A percentile compares a stretch with the other conserved stretches of the same genome.
phyloP scores from a whole-genome alignment of 345 rosid genomes.

The Rubroshorea leprosula region DNA sequence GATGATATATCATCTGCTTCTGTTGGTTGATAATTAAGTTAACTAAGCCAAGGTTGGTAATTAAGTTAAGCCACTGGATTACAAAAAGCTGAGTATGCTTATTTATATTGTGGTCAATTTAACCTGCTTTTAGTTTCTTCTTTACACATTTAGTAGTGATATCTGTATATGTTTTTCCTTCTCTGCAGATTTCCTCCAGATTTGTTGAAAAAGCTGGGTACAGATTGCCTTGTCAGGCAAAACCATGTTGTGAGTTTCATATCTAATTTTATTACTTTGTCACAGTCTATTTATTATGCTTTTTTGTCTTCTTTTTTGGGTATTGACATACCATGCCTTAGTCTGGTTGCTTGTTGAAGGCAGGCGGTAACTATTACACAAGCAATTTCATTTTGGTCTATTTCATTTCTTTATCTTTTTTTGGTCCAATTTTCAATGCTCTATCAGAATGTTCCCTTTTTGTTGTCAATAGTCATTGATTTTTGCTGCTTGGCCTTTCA shows the following conservation, averaged over 20 bases:
- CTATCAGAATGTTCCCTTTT: not conserved
- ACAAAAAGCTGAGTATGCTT: not conserved
- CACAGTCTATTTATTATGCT: not conserved
- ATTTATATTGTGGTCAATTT: not conserved
- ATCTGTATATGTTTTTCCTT: not conserved
- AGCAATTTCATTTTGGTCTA: not conserved
- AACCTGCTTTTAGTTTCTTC: not conserved
- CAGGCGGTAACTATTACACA: not conserved
- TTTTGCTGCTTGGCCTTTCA: no score
- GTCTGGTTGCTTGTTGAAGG: not conserved
- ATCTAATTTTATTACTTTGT: not conserved
- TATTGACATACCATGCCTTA: not conserved
- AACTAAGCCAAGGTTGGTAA: no score
- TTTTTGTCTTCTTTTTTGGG: conserved; percentile 1
- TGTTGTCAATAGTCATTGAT: no score
- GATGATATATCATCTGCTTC: no score
- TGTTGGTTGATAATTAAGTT: no score
- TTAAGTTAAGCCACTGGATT: no score
- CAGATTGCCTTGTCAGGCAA: conserved; percentile 86
- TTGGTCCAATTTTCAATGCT: no score
- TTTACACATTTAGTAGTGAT: not conserved
- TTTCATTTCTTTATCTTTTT: no score
- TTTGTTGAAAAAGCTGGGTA: conserved; percentile 52
- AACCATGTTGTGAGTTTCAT: conserved; percentile 81
- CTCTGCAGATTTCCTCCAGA: conserved; percentile 62